phyloP scores from a whole-genome alignment of 2,329 filamentous ascomycete species.

The Verticillium isaacii region DNA sequence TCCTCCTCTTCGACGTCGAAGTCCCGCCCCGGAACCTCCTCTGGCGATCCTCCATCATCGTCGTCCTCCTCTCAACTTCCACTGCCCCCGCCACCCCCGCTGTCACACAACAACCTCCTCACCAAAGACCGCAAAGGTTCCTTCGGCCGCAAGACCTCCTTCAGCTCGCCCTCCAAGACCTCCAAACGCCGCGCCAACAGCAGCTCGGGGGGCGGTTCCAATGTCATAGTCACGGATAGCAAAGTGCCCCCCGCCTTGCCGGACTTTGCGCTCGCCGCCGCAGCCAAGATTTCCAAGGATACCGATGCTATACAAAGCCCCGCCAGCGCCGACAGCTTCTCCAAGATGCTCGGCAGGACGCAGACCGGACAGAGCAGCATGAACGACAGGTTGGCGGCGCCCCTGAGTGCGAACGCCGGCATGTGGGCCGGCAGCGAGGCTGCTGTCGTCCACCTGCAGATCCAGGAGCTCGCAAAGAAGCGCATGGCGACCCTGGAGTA shows the following conservation, averaged over 20 bases:
- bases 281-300: constrained; percentile 35
- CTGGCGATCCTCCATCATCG: constrained; percentile 10
- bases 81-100: constrained; percentile 12
- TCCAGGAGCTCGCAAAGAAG: constrained; percentile 85
- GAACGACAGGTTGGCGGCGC: constrained; percentile 20
- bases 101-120: constrained; percentile 22
- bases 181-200: constrained; percentile 31
- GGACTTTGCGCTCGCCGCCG: constrained; percentile 46
- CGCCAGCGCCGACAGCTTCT: constrained; percentile 27
- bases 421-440: constrained; percentile 33
- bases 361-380: constrained; percentile 28
- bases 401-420: constrained; percentile 21
- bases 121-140: constrained; percentile 47
- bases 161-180: constrained; percentile 31
- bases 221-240: constrained; percentile 38
- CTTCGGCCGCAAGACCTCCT: constrained; percentile 49
- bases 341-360: constrained; percentile 39
- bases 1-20: constrained; percentile 23
- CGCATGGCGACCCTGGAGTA: constrained; percentile 93
- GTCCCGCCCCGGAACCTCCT: constrained; percentile 15
- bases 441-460: constrained; percentile 50
- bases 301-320: constrained; percentile 21
- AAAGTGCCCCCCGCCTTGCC: constrained; percentile 47
- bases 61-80: constrained; percentile 12
- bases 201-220: constrained; percentile 33